Conservation (phyloP, 495 filamentous ascomycete species). For the Lasiosphaeria hispida region DNA sequence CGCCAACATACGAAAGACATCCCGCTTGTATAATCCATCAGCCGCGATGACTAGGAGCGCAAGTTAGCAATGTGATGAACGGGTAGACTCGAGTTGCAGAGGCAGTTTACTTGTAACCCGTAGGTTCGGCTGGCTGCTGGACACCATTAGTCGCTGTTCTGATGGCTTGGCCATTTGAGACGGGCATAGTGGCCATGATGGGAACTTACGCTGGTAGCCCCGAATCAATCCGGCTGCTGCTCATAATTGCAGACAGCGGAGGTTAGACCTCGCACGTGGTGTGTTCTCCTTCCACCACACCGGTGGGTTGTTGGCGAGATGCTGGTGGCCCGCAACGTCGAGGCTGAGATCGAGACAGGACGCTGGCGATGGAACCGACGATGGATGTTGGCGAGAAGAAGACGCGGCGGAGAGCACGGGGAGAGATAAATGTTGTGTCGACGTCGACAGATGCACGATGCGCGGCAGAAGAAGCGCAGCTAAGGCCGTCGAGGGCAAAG, state of each 20-base stretch:
- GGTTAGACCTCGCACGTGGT: conserved; percentile 16
- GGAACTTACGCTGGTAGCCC: conserved; percentile 32
- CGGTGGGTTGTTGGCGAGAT: conserved; percentile 11
- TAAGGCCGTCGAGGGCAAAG: conserved; percentile 7
- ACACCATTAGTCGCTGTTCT: conserved; percentile 20
- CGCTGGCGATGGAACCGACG: conserved; percentile 1
- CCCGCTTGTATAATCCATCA: conserved; percentile 96
- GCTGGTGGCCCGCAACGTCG: neutral
- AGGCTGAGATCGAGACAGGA: too few relatives aligned
- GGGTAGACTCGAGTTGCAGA: neutral
- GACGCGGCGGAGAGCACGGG: conserved; percentile 4
- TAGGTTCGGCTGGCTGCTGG: conserved; percentile 56
- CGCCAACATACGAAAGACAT: conserved; percentile 84
- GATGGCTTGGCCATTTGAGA: neutral
- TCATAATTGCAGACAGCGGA: conserved; percentile 27
- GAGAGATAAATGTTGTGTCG: neutral
- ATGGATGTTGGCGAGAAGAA: conserved; percentile 5
- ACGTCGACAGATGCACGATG: conserved; percentile 4
- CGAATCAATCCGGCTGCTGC: conserved; percentile 29
- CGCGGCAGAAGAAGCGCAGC: neutral
- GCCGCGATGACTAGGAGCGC: conserved; percentile 83
- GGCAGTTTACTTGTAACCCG: conserved; percentile 61
- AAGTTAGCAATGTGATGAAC: conserved; percentile 20
- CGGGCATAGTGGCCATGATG: neutral
- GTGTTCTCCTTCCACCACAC: conserved; percentile 15